These are phyloP conservation scores for Yarrowia osloensis DNA, from an alignment of 805 yeast genomes.

Conservation along the genomic window DNA sequence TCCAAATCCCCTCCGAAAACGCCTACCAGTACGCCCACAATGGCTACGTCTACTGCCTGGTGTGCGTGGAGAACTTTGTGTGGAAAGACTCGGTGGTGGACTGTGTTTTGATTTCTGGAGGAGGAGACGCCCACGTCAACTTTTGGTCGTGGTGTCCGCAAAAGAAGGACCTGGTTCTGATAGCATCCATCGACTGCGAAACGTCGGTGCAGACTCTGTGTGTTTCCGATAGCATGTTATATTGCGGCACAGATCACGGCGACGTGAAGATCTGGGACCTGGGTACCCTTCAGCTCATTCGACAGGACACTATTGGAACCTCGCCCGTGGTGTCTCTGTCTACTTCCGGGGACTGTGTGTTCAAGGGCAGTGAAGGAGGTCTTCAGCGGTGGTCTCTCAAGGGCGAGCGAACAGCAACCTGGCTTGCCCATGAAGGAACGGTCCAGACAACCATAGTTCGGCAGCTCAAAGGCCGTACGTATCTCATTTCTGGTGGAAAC, in stretches of 20 bases:
- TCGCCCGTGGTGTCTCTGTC: slow-evolving; percentile 44
- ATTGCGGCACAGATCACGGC: slow-evolving; percentile 80
- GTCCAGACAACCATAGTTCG: slow-evolving; percentile 61
- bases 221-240: slow-evolving; percentile 62
- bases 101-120: slow-evolving; percentile 60
- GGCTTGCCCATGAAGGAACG: slow-evolving; percentile 57
- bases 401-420: slow-evolving; percentile 48
- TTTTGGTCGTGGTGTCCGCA: slow-evolving; percentile 61
- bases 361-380: slow-evolving; percentile 59
- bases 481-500: slow-evolving; percentile 67
- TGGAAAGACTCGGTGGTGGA: slow-evolving; percentile 13
- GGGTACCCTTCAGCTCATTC: slow-evolving; percentile 69
- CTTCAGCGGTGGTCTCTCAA: slow-evolving; percentile 56
- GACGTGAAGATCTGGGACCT: slow-evolving; percentile 83
- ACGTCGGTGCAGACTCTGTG: slow-evolving; percentile 74
- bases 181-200: slow-evolving; percentile 56
- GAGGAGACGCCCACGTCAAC: slow-evolving; percentile 89
- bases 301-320: slow-evolving; percentile 37
- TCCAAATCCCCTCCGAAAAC: slow-evolving; percentile 63
- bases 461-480: slow-evolving; percentile 45
- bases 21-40: slow-evolving; percentile 82
- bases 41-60: slow-evolving; percentile 70
- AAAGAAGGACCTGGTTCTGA: slow-evolving; percentile 33
- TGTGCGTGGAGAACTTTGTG: slow-evolving; percentile 16
- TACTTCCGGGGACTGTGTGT: slow-evolving; percentile 64